Evolutionary conservation across 495 filamentous ascomycete species (phyloP).

Genomic region (Evernia prunastri): DNA sequence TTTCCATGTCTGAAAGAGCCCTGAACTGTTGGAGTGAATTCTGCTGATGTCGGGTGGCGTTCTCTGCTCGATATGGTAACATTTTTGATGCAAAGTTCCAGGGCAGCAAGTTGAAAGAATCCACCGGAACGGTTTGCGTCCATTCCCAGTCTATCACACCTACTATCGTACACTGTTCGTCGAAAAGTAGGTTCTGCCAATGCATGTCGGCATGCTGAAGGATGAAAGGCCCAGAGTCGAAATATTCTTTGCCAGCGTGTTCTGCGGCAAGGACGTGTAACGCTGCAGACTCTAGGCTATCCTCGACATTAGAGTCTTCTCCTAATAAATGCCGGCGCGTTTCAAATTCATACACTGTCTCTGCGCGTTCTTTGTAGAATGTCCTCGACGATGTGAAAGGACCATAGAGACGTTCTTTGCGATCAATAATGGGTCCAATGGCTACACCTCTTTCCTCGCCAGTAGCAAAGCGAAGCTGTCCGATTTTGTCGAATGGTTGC

Average conservation of each 20-base stretch:
- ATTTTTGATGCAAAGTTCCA: slow-evolving; percentile 7
- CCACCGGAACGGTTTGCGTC: neutral
- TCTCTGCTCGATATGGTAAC: slow-evolving; percentile 1
- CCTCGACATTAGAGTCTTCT: neutral
- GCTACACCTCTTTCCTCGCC: neutral
- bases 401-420: slow-evolving; percentile 5
- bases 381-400: slow-evolving; percentile 2
- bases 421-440: slow-evolving; percentile 3
- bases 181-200: slow-evolving; percentile 7
- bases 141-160: slow-evolving; percentile 9
- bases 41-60: slow-evolving; percentile 1
- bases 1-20: neutral
- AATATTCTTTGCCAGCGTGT: neutral
- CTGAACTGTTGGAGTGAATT: neutral
- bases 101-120: slow-evolving; percentile 3
- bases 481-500: neutral
- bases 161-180: slow-evolving; percentile 1
- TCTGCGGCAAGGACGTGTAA: neutral
- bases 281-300: neutral
- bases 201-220: slow-evolving; percentile 1
- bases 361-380: slow-evolving; percentile 7
- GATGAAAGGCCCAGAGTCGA: slow-evolving; percentile 5
- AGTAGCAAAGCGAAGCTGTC: slow-evolving; percentile 3
- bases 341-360: slow-evolving; percentile 3
- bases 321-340: neutral